Conservation (phyloP, 257 asterid genomes). For the Striga asiatica region DNA sequence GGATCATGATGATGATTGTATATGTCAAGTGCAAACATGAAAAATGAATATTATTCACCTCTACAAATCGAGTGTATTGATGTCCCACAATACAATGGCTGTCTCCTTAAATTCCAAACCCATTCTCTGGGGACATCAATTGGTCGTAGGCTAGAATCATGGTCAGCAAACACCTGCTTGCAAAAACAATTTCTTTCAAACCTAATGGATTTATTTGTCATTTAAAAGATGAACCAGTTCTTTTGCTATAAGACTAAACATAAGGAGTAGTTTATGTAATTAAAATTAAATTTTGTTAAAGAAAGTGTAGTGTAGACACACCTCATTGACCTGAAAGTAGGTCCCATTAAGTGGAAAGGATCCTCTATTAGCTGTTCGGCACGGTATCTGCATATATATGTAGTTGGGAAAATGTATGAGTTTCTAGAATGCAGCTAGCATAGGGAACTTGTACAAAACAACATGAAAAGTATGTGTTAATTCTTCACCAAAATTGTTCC, state of each 20-base stretch:
- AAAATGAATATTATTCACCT: too few species aligned
- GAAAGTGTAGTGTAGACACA: neutral
- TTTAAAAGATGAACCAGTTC: too few species aligned
- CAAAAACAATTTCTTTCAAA: too few species aligned
- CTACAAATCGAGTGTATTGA: constrained; percentile 30
- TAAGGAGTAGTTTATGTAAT: too few species aligned
- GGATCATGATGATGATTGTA: too few species aligned
- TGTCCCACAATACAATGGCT: constrained; percentile 37
- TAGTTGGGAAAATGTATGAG: neutral
- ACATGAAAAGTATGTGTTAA: neutral
- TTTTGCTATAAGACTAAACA: too few species aligned
- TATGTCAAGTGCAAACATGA: too few species aligned
- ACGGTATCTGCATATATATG: constrained; percentile 38
- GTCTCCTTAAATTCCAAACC: constrained; percentile 24
- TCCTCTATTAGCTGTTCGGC: constrained; percentile 50
- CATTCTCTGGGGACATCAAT: constrained; percentile 27
- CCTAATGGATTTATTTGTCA: too few species aligned
- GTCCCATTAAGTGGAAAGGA: constrained; percentile 72
- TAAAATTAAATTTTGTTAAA: too few species aligned
- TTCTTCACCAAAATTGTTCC: constrained; percentile 54
- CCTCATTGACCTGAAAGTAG: constrained; percentile 75
- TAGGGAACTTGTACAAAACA: neutral
- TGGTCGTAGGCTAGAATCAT: constrained; percentile 35
- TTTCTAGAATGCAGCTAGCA: neutral
- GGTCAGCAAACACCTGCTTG: constrained; percentile 59